Evolutionary conservation across 441 rosid species (phyloP).

Genomic region (Breynia disticha): DNA sequence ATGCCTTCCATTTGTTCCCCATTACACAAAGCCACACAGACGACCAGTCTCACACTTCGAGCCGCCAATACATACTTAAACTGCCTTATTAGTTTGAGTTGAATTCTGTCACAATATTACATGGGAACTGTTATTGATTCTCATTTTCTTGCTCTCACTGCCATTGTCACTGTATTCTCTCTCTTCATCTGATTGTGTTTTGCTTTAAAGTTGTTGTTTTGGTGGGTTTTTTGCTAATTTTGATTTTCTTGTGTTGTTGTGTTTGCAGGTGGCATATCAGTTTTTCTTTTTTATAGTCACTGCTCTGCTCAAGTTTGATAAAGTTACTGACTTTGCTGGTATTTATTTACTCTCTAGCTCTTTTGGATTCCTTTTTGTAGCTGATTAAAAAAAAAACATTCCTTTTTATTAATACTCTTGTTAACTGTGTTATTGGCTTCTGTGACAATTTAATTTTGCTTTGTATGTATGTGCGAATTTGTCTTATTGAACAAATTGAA

Average conservation of each 20-base stretch:
- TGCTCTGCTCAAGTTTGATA: conserved; percentile 76
- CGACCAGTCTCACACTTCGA: not conserved
- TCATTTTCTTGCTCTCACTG: conserved; percentile 71
- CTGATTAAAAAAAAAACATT: too few relatives aligned
- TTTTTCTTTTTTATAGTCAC: conserved; percentile 68
- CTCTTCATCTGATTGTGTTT: not conserved
- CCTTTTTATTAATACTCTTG: too few relatives aligned
- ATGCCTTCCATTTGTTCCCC: too few relatives aligned
- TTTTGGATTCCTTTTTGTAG: not conserved
- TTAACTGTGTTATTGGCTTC: too few relatives aligned
- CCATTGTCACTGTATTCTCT: conserved; percentile 46
- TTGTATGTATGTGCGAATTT: too few relatives aligned
- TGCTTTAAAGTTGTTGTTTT: not conserved
- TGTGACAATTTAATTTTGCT: too few relatives aligned
- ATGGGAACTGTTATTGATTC: conserved; percentile 76
- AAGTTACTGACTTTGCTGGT: conserved; percentile 97
- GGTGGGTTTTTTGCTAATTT: not conserved
- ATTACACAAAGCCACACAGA: not conserved
- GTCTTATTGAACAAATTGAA: too few relatives aligned
- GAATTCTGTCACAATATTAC: not conserved
- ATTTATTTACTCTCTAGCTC: not conserved
- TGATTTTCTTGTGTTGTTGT: not conserved
- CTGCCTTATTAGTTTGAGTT: not conserved
- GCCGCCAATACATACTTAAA: not conserved
- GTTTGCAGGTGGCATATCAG: conserved; percentile 71